Evolutionary conservation across 352 stramenopile genomes (phyloP), one percentile per base, ranked within the genome.

Genomic region (Globisporangium cederbergense): DNA sequence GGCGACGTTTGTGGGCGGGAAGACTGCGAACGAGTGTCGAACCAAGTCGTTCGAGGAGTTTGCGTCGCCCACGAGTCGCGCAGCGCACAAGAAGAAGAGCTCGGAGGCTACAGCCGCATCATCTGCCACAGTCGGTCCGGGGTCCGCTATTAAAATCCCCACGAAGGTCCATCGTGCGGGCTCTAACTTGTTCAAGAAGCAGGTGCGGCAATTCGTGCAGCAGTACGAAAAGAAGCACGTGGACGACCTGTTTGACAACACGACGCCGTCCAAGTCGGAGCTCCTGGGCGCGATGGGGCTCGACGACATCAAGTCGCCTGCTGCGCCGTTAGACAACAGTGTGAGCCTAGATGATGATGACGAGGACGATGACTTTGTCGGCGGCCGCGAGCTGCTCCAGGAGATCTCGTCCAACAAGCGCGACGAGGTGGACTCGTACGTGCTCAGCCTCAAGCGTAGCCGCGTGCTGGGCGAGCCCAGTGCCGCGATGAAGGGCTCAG

Each of bases 161-260:
- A 60, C 63, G 14, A 91, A 93, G 57, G 78, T 93, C 36, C 72
- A 80, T 18, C 81, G 84, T 7, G 78, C 83, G 22, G 84, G 84
- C 13, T 89, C 82, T 20, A 93, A 91, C 45, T 73, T 83, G 54
- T 93, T 91, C 62, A 93, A 93, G 66, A 91, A 93, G 52, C 84
- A 93, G 82, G 84, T 93, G 51, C 84, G 84, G 36, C 66, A 89
- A 54, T 93, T 93, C 59, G 79, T 93, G n/a, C 52, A 58, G 11
- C 50, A 91, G 68, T 88, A 90, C 60, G 83, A 92, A 62, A 80
- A 90, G 50, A 89, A 88, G 64, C 75, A 91, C 54, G 71, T 78
- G 20, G 83, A 93, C 52, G 83, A 93, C 51, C 60, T 91, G 25
- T 93, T 91, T 57, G 71, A 76, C 8, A 70, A 71, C 14, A 36